Base-by-base conservation (phyloP, 2,329 filamentous ascomycete genomes). In the Microdochium bolleyi region DNA sequence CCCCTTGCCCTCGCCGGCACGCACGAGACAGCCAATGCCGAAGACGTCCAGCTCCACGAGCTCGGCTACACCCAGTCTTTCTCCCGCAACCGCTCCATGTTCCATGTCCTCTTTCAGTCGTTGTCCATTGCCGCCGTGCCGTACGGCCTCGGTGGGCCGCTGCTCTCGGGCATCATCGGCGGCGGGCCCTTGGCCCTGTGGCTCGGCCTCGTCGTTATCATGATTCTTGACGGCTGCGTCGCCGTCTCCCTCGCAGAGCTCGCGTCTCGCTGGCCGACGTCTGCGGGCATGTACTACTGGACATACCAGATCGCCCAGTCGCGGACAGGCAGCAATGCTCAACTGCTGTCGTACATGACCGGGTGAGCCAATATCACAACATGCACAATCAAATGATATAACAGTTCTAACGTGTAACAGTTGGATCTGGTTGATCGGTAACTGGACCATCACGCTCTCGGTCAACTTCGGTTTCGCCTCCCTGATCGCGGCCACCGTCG, bases 21-120 rank as follows among this genome's bases (percentile, higher is more conserved):
- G 16, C 16, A 46, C 21, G 14, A 46, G 3, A 22, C 41, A 3
- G 41, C 41, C 41, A 21, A 21, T 11, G 3, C 8, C 19, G 41
- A 46, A 19, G 41, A 21, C 41, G 16, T 24, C 3, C 41, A 62
- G 50, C 58, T 71, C 49, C 66, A 61, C 21, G 53, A 64, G 19
- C 68, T 84, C 22, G 80, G 82, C 25, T 85, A 85, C 66, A 77
- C 73, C 53, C 73, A 78, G 3, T 79, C 82, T 60, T 68, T 85
- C 19, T 68, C 64, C 21, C 75, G 80, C 22, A 85, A 84, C 56
- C 74, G 82, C 30, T 83, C 80, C 0, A 73, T 84, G 59, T 72
- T 77, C 56, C 83, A 80, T 0, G 67, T 85, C 1, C 70, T 84
- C 13, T 85, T 84, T 62, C 80, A 84, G 63, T 77, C 77, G 0